Percentiles rank a stretch among this genome's conserved stretches.
These are phyloP conservation scores for Lycium ferocissimum DNA, from an alignment of 257 asterid genomes.

Conservation along the genomic window DNA sequence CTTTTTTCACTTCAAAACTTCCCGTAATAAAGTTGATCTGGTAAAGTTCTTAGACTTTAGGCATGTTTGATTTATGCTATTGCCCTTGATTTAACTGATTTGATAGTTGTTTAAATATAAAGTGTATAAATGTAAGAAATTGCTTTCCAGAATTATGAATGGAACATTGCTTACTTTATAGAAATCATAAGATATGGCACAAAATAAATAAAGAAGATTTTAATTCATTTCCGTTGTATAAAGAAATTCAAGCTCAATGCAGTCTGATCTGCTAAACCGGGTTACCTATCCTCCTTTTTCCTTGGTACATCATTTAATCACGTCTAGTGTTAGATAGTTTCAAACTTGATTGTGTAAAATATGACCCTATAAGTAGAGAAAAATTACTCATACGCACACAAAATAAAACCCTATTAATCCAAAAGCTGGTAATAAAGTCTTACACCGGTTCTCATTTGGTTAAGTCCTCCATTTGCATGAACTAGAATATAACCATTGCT, in stretches of 20 bases:
- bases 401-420: not conserved
- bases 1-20: not conserved
- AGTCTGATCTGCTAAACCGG: not conserved
- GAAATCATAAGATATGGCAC: too few species aligned
- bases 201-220: not conserved
- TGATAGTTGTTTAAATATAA: too few species aligned
- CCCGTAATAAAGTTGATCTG: not conserved
- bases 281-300: not conserved
- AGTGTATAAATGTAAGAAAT: too few species aligned
- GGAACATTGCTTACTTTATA: too few species aligned
- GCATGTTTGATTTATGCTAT: not conserved
- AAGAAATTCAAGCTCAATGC: not conserved
- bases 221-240: not conserved
- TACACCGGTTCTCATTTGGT: constrained; percentile 58
- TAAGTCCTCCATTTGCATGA: constrained; percentile 56
- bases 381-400: not conserved
- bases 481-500: constrained; percentile 46
- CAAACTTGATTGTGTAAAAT: not conserved
- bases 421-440: not conserved
- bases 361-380: not conserved
- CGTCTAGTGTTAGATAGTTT: not conserved
- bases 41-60: not conserved
- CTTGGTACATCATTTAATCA: not conserved
- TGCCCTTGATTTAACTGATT: not conserved
- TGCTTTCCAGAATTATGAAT: too few species aligned